Conservation (phyloP, 2,329 filamentous ascomycete genomes). For the Clonostachys byssicola region DNA sequence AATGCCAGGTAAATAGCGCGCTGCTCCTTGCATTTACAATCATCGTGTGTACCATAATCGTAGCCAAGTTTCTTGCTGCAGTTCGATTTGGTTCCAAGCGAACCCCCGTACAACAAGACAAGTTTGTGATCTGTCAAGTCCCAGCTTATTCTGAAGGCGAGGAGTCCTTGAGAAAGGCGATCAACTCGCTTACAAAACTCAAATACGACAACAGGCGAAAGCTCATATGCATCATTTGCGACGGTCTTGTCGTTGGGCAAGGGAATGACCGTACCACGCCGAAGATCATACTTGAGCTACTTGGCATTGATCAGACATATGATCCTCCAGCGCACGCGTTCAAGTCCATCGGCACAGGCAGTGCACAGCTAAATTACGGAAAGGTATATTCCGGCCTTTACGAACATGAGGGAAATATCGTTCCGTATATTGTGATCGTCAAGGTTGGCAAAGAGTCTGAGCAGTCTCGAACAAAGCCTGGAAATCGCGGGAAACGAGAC, state of each 20-base stretch:
- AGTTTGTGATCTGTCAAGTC: slow-evolving; percentile 98
- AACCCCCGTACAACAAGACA: slow-evolving; percentile 86
- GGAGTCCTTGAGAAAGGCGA: slow-evolving; percentile 85
- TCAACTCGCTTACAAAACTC: slow-evolving; percentile 90
- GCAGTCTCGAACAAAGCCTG: slow-evolving; percentile 84
- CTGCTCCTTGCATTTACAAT: slow-evolving; percentile 82
- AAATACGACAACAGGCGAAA: slow-evolving; percentile 99
- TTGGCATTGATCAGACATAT: slow-evolving; percentile 94
- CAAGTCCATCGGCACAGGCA: slow-evolving; percentile 85
- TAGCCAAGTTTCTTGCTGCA: slow-evolving; percentile 86
- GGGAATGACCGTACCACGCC: slow-evolving; percentile 96
- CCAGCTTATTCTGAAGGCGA: slow-evolving; percentile 98
- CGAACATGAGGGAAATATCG: slow-evolving; percentile 95
- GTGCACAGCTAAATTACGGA: slow-evolving; percentile 93
- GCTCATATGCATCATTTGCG: slow-evolving; percentile 92
- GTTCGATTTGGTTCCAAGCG: slow-evolving; percentile 91
- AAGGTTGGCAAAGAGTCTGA: slow-evolving; percentile 98
- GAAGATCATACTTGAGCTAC: slow-evolving; percentile 95
- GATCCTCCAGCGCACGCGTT: slow-evolving; percentile 93
- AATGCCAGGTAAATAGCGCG: slow-evolving; percentile 87
- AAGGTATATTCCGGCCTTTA: slow-evolving; percentile 98
- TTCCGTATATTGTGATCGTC: slow-evolving; percentile 92
- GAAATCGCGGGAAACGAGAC: slow-evolving; percentile 97
- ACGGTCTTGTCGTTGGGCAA: slow-evolving; percentile 93
- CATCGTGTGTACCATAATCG: slow-evolving; percentile 74